Percentiles rank a stretch among this genome's conserved stretches.
phyloP scores from a whole-genome alignment of 805 yeast species.

The Gaillardinia entomophila region DNA sequence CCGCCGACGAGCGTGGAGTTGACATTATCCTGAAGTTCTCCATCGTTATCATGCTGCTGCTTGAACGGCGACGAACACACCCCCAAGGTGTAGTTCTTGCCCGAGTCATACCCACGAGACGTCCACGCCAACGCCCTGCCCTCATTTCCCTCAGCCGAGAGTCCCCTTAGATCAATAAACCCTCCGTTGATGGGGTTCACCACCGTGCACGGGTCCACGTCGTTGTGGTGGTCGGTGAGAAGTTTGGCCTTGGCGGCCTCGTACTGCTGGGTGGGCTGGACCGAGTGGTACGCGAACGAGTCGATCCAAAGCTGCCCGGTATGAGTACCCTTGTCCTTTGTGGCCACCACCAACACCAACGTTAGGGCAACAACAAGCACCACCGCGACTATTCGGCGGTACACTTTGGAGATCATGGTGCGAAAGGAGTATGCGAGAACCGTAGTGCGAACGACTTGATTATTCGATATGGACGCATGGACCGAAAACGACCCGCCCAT shows the following conservation, averaged over 20 bases:
- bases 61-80: slow-evolving; percentile 55
- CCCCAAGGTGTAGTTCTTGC: slow-evolving; percentile 69
- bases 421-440: no score
- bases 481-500: no score
- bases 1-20: slow-evolving; percentile 51
- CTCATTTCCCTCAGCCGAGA: slow-evolving; percentile 43
- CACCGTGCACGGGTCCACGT: slow-evolving; percentile 36
- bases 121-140: slow-evolving; percentile 51
- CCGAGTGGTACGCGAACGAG: background rate
- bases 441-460: no score
- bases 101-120: slow-evolving; percentile 65
- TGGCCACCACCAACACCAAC: background rate
- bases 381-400: slow-evolving; percentile 6
- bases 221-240: slow-evolving; percentile 2
- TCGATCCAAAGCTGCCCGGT: slow-evolving; percentile 4
- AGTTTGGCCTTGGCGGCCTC: background rate
- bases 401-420: slow-evolving; percentile 5
- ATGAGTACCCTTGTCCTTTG: slow-evolving; percentile 5
- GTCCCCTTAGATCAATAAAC: slow-evolving; percentile 47
- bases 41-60: slow-evolving; percentile 26
- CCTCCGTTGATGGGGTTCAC: slow-evolving; percentile 39
- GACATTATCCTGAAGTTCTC: slow-evolving; percentile 33
- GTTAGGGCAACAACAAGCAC: slow-evolving; percentile 1
- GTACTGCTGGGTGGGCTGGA: background rate
- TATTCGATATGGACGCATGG: background rate